phyloP scores from a whole-genome alignment of 2,329 filamentous ascomycete species.

The Penicillium nordicum region DNA sequence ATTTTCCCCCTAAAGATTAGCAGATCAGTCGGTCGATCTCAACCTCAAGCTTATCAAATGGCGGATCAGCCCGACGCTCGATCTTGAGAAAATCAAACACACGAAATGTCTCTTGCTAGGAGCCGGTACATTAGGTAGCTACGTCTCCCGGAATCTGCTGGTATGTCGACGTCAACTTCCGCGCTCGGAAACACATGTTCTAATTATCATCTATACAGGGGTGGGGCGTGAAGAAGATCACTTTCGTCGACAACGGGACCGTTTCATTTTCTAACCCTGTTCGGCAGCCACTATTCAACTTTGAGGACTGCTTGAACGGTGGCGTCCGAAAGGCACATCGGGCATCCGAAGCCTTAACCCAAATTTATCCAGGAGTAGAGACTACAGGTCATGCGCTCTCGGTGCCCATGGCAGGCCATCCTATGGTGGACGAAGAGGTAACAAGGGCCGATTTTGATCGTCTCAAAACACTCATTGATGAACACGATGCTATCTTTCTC shows the following conservation, averaged over 20 bases:
- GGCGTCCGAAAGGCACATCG: slow-evolving; percentile 77
- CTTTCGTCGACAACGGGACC: slow-evolving; percentile 87
- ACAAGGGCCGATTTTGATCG: slow-evolving; percentile 71
- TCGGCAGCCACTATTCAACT: slow-evolving; percentile 86
- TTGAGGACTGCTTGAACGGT: slow-evolving; percentile 81
- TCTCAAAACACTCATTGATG: slow-evolving; percentile 69
- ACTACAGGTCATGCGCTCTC: slow-evolving; percentile 74
- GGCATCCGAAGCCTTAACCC: slow-evolving; percentile 73
- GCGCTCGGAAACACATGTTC: background rate
- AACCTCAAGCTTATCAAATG: slow-evolving; percentile 99
- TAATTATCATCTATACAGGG: slow-evolving; percentile 46
- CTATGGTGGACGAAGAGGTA: slow-evolving; percentile 68
- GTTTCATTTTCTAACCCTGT: slow-evolving; percentile 98
- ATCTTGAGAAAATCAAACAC: slow-evolving; percentile 83
- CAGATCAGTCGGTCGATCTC: slow-evolving; percentile 90
- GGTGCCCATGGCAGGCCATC: slow-evolving; percentile 94
- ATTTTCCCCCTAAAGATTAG: slow-evolving; percentile 50
- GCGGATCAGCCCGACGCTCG: slow-evolving; percentile 83
- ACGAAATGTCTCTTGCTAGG: slow-evolving; percentile 88
- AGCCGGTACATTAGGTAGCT: slow-evolving; percentile 88
- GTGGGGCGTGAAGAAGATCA: slow-evolving; percentile 94
- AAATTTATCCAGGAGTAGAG: slow-evolving; percentile 89
- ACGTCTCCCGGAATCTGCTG: slow-evolving; percentile 86
- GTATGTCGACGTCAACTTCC: slow-evolving; percentile 26
- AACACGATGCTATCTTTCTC: slow-evolving; percentile 91